Base-by-base conservation (phyloP, 129 eudicot species). In the Escallonia herrerae region DNA sequence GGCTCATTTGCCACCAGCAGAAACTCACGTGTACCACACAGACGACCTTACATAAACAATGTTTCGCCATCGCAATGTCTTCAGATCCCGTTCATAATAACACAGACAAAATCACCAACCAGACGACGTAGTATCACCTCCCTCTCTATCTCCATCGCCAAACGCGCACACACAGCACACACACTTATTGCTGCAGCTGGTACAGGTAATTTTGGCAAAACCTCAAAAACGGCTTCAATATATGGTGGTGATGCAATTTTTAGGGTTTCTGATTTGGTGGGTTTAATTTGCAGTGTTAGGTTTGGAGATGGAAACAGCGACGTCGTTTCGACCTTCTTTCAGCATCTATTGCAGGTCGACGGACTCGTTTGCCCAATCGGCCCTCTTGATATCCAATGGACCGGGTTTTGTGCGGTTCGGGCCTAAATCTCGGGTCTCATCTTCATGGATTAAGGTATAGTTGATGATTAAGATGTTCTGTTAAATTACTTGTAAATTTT, bases 281-380 rank as follows among this genome's bases (percentile, higher is more conserved):
- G 6, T 50, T 11, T 56, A 33, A 43, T 41, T 67, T 66, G 65
- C 40, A 65, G 40, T 7, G 64, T 72, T 22, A 22, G 33, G 33
- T 22, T 22, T 47, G 54, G 12, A 68, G 63, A 89, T 89, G 96
- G 95, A 81, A 76, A 63, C 95, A 55, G 84, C 86, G 0, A 76
- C 85, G 65, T 77, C 73, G 73, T 75, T 89, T 57, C 86, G 90
- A 43, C 74, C 96, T 49, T 79, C 82, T 62, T 72, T 79, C 50
- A 64, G 71, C 67, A 55, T 70, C 40, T 71, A 77, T 63, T 55
- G 59, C 56, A 43, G 68, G 37, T 74, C 83, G 8, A 63, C 78
- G 8, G 63, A 70, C 60, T 62, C 66, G 53, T 14, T 55, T 40
- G 55, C 56, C 15, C 72, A 63, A 65, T 60, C 70, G 5, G 57